Base-by-base conservation (phyloP, 2,329 filamentous ascomycete genomes). In the Coniosporium tulheliwenetii region DNA sequence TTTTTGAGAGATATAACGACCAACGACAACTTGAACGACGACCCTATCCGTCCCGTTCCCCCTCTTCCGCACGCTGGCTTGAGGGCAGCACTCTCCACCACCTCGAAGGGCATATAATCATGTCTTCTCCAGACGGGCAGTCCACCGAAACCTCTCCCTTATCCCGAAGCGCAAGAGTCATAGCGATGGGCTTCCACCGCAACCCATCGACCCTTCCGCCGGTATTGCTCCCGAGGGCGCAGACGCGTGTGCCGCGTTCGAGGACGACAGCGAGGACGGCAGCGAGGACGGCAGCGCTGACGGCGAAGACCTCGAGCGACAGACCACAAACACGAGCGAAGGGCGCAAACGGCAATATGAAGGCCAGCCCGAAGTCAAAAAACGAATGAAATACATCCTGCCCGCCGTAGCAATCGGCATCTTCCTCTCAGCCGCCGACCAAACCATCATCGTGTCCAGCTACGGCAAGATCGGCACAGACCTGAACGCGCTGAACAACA, bases 391-490 rank as follows among this genome's bases (percentile, higher is more conserved):
- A 41, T 72, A 71, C 47, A 72, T 81, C 41, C 57, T 79, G 30
- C 76, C 76, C 2, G 74, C 76, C 1, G 58, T 80, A 37, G 71
- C 68, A 8, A 68, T 79, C 40, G 76, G 76, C n/a, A 64, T 86
- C 34, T 84, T 83, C 53, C 66, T 89, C 7, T 71, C 78, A 14
- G 79, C 82, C 3, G 69, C 79, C 39, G 83, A 89, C 53, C 81
- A 86, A 56, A 84, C 84, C 0, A 75, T 87, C 41, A 77, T 83
- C 29, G 75, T 87, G 38, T 76, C 77, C n/a, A 78, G 72, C n/a
- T 86, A 86, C 56, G 80, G 79, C 39, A 75, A 71, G 46, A 87
- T 89, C 50, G 82, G 81, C 9, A 83, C 72, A 42, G 83, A 87
- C 46, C 63, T 89, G 26, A 67, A 82, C 39, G 80, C 82, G 1